These are phyloP conservation scores for Cardamine occulta DNA, from an alignment of 345 rosid genomes.

Conservation along the genomic window DNA sequence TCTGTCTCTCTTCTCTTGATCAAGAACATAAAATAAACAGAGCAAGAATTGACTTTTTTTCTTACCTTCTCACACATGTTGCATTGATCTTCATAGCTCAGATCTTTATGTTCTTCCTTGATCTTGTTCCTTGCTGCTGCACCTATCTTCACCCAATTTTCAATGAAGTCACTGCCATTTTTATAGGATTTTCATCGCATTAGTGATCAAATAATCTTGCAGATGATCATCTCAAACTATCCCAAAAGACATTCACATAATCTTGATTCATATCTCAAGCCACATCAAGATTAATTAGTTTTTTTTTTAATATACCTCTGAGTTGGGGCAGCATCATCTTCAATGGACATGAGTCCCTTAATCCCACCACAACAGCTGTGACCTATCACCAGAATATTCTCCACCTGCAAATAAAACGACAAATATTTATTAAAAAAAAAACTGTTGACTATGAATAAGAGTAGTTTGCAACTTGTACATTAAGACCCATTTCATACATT, in stretches of 20 bases:
- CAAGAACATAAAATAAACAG: conserved; percentile 1
- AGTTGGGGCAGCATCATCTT: conserved; percentile 52
- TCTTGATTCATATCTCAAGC: conserved; percentile 35
- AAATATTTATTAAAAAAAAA: neutral
- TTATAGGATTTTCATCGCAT: neutral
- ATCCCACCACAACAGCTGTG: conserved; percentile 97
- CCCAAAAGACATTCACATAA: neutral
- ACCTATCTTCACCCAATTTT: conserved; percentile 85
- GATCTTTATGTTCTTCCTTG: conserved; percentile 46
- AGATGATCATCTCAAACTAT: neutral
- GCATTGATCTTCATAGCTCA: conserved; percentile 57
- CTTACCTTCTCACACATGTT: conserved; percentile 77
- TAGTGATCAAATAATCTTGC: neutral
- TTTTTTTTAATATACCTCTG: conserved; percentile 3
- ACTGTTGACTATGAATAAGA: conserved; percentile 13
- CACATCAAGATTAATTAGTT: neutral
- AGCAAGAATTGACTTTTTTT: neutral
- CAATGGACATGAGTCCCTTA: conserved; percentile 91
- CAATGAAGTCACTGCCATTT: conserved; percentile 82
- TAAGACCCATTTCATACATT: conserved; percentile 24
- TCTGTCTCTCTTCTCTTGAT: neutral
- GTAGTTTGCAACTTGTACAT: conserved; percentile 16
- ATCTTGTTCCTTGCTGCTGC: conserved; percentile 74
- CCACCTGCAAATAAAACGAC: conserved; percentile 52
- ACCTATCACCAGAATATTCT: conserved; percentile 83